Base-by-base conservation (phyloP, 164 flowering plant genomes). In the Paratinospora sagittata region DNA sequence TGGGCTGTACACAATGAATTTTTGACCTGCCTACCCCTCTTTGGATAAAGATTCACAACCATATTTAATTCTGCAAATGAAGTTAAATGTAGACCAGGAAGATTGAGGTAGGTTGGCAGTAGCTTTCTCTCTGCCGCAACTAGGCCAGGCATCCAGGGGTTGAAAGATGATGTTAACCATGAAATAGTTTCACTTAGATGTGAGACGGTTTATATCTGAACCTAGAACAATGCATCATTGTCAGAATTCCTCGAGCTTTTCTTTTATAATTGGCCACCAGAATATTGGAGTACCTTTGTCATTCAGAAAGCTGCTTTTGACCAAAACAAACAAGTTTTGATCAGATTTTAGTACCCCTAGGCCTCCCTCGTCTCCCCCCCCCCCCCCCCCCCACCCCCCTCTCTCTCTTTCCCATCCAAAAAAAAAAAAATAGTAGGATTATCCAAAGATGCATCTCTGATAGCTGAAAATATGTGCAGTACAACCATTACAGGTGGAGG, bases 401-500 rank as follows among this genome's bases (percentile, higher is more conserved):
- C n/a, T n/a, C n/a, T n/a, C n/a, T n/a, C n/a, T n/a, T n/a, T n/a
- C n/a, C n/a, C n/a, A n/a, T n/a, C n/a, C n/a, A n/a, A n/a, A n/a
- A n/a, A n/a, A n/a, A n/a, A n/a, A n/a, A n/a, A n/a, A n/a, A n/a
- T n/a, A n/a, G n/a, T n/a, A n/a, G n/a, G n/a, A n/a, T n/a, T n/a
- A n/a, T n/a, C n/a, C n/a, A n/a, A n/a, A n/a, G n/a, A n/a, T n/a
- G n/a, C n/a, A n/a, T n/a, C n/a, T n/a, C 63, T 72, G 19, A 72
- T 43, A 37, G 47, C 47, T 47, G 66, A 41, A 75, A 67, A 73
- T 65, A 64, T 66, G 67, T 83, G 83, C 85, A 93, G 97, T 93
- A 75, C 91, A 90, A 74, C 76, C 85, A 67, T 80, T 96, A 85
- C 90, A 96, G 74, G 97, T 96, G 68, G 98, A 96, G 75, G 83